Evolutionary conservation across 164 flowering plant species (phyloP).

Genomic region (Dillenia turbinata): DNA sequence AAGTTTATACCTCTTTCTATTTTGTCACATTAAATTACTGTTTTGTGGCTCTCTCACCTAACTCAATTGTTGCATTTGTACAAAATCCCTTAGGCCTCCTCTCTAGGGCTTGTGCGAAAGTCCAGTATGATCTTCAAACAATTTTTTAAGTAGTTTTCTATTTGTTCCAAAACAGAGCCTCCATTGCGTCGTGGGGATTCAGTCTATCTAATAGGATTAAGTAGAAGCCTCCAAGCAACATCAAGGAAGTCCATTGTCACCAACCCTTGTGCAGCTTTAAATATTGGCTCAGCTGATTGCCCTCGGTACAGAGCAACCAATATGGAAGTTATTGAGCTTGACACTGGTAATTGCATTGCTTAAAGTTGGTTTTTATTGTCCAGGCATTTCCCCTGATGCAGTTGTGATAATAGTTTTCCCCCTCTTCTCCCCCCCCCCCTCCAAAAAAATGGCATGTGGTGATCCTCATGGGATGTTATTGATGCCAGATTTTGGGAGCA

Average conservation of each 20-base stretch:
- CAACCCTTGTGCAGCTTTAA: slow-evolving; percentile 86
- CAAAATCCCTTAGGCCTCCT: too few relatives aligned
- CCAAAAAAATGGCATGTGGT: too few relatives aligned
- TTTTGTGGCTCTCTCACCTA: too few relatives aligned
- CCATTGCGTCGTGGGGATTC: slow-evolving; percentile 85
- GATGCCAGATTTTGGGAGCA: slow-evolving; percentile 78
- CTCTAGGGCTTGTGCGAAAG: too few relatives aligned
- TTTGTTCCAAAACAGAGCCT: slow-evolving; percentile 53
- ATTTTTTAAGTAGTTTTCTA: too few relatives aligned
- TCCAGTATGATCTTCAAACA: too few relatives aligned
- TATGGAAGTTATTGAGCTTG: slow-evolving; percentile 97
- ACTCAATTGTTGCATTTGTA: too few relatives aligned
- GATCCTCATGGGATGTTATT: neutral
- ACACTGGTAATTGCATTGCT: slow-evolving; percentile 53
- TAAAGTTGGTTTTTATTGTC: slow-evolving; percentile 5
- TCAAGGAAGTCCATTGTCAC: slow-evolving; percentile 93
- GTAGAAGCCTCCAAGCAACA: slow-evolving; percentile 89
- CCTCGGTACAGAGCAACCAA: slow-evolving; percentile 94
- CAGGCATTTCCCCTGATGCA: neutral
- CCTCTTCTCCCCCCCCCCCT: too few relatives aligned
- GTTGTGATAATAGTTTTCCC: neutral
- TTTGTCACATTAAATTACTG: too few relatives aligned
- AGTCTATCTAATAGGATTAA: slow-evolving; percentile 84
- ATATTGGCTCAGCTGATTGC: slow-evolving; percentile 85
- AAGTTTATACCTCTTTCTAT: too few relatives aligned